Percentiles rank a stretch among this genome's conserved stretches.
Conservation (phyloP, 2,329 filamentous ascomycete species). For the Plectosphaerella cucumerina region DNA sequence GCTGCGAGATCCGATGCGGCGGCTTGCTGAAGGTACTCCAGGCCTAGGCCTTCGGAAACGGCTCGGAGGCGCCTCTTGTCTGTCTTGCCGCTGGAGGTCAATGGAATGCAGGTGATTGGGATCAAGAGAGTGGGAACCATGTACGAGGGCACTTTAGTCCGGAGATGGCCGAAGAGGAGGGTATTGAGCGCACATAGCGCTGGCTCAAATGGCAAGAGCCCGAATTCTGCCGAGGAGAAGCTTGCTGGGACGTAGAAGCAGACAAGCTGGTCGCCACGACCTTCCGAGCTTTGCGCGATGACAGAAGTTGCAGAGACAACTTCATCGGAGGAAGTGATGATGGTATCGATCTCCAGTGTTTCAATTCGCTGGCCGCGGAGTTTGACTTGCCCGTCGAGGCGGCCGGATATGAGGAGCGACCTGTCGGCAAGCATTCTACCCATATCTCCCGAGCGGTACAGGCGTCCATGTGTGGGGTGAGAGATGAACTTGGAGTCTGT, state of each 20-base stretch:
- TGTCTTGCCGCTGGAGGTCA: constrained; percentile 71
- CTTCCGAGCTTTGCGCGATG: constrained; percentile 39
- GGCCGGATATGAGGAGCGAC: constrained; percentile 67
- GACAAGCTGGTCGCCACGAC: constrained; percentile 50
- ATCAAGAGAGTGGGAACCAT: constrained; percentile 77
- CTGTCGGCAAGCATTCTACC: constrained; percentile 76
- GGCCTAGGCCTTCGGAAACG: constrained; percentile 41
- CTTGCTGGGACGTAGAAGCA: constrained; percentile 61
- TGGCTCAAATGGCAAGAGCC: constrained; percentile 30
- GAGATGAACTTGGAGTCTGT: constrained; percentile 64
- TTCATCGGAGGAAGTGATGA: constrained; percentile 45
- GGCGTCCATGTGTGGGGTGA: constrained; percentile 63
- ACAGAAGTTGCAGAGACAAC: constrained; percentile 63
- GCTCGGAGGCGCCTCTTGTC: constrained; percentile 53
- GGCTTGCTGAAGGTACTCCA: constrained; percentile 36
- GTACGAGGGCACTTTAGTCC: constrained; percentile 60
- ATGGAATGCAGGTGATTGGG: constrained; percentile 64
- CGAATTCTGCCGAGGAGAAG: background rate
- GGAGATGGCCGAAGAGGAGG: constrained; percentile 50
- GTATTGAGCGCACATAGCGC: constrained; percentile 29
- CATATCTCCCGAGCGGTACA: constrained; percentile 81
- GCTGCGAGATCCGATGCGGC: constrained; percentile 18
- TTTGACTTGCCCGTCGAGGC: constrained; percentile 77
- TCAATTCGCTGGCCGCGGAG: constrained; percentile 78
- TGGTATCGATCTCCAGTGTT: constrained; percentile 67